Conservation (phyloP, 345 rosid species). For the Aquilaria malaccensis region DNA sequence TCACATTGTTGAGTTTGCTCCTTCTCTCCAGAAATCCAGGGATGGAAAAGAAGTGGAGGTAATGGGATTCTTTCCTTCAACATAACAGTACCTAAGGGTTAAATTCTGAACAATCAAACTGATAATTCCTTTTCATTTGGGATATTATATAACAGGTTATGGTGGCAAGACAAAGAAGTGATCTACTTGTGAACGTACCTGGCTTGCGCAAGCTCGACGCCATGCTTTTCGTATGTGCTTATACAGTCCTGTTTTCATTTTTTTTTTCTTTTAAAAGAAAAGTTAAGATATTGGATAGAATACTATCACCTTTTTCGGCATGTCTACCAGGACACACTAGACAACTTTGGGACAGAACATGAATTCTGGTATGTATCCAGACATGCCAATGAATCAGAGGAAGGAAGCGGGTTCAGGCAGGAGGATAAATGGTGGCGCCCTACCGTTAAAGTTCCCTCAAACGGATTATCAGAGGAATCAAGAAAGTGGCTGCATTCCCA, state of each 20-base stretch:
- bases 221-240: slow-evolving; percentile 64
- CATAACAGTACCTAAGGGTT: no score
- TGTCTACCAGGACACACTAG: slow-evolving; percentile 53
- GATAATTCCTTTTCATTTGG: no score
- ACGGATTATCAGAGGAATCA: slow-evolving; percentile 58
- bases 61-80: neutral
- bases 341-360: slow-evolving; percentile 54
- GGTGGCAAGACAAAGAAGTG: slow-evolving; percentile 80
- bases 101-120: no score
- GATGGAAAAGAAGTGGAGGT: slow-evolving; percentile 85
- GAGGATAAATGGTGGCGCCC: slow-evolving; percentile 98
- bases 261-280: neutral
- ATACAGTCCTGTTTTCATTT: slow-evolving; percentile 2
- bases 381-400: slow-evolving; percentile 46
- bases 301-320: neutral
- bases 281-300: neutral
- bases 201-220: slow-evolving; percentile 83
- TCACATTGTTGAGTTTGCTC: slow-evolving; percentile 77
- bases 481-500: slow-evolving; percentile 66
- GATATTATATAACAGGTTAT: slow-evolving; percentile 45
- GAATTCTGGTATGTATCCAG: slow-evolving; percentile 87
- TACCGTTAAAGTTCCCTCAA: slow-evolving; percentile 59
- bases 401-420: slow-evolving; percentile 36
- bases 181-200: slow-evolving; percentile 81
- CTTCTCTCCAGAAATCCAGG: slow-evolving; percentile 59